These are phyloP conservation scores for Cladosporium cucumerinum DNA, from an alignment of 2,329 filamentous ascomycete species.

Conservation along the genomic window DNA sequence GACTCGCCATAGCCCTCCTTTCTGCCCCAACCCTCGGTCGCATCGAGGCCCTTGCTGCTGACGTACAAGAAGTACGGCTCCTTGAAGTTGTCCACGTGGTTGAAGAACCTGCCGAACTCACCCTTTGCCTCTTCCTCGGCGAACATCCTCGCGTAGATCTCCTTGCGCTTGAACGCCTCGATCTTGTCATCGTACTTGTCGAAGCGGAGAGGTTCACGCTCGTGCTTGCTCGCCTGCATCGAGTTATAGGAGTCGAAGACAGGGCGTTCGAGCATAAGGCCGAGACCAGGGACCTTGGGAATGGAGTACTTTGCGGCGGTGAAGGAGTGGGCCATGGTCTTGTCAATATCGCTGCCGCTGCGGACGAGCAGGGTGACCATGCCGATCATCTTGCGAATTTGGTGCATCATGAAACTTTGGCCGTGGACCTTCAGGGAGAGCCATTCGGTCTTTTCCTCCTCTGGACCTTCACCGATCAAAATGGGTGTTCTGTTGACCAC, in stretches of 20 bases:
- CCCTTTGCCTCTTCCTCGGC: constrained; percentile 79
- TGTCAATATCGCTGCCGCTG: constrained; percentile 67
- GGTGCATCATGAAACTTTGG: constrained; percentile 99
- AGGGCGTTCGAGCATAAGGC: constrained; percentile 81
- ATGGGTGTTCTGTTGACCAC: constrained; percentile 65
- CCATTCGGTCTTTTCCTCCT: constrained; percentile 74
- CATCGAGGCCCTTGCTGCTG: constrained; percentile 47
- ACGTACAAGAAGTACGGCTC: constrained; percentile 49
- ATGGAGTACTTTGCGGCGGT: constrained; percentile 71
- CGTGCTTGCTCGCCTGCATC: constrained; percentile 61
- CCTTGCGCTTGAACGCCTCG: constrained; percentile 80
- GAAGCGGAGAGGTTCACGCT: constrained; percentile 72
- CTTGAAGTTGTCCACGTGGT: constrained; percentile 50
- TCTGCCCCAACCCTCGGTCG: constrained; percentile 35
- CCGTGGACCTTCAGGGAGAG: constrained; percentile 93
- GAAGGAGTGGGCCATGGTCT: constrained; percentile 72
- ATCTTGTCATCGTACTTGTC: constrained; percentile 73
- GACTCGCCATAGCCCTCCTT: constrained; percentile 17
- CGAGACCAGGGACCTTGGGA: constrained; percentile 87
- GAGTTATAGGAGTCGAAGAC: constrained; percentile 89
- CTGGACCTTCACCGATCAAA: constrained; percentile 33
- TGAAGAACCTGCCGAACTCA: constrained; percentile 57
- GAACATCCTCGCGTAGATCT: constrained; percentile 92
- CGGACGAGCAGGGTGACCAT: constrained; percentile 83
- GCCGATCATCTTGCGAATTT: constrained; percentile 98